These are phyloP conservation scores for Phanerochaete carnosa DNA, from an alignment of 768 basidiomycete genomes.

Conservation along the genomic window DNA sequence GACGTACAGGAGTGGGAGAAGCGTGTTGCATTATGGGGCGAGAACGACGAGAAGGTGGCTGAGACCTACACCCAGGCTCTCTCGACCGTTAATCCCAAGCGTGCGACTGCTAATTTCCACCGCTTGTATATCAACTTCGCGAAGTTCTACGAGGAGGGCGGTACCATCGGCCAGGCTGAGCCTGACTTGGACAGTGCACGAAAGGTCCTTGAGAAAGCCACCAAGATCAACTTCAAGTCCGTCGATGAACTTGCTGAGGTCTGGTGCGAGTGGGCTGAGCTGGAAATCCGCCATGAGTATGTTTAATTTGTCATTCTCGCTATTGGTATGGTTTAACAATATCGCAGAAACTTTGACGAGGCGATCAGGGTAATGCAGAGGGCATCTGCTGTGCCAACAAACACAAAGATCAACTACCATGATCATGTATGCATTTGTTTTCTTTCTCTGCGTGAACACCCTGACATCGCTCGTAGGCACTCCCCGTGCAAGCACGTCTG, in stretches of 20 bases:
- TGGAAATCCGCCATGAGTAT: slow-evolving; percentile 95
- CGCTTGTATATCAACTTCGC: slow-evolving; percentile 93
- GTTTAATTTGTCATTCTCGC: slow-evolving; percentile 26
- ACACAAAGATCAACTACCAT: slow-evolving; percentile 88
- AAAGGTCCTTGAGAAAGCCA: slow-evolving; percentile 91
- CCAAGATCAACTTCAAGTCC: slow-evolving; percentile 87
- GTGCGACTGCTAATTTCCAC: slow-evolving; percentile 88
- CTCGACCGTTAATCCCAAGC: slow-evolving; percentile 82
- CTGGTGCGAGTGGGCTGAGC: slow-evolving; percentile 99
- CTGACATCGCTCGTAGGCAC: slow-evolving; percentile 44
- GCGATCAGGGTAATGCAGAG: slow-evolving; percentile 95
- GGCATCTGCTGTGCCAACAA: slow-evolving; percentile 88
- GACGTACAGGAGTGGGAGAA: slow-evolving; percentile 99
- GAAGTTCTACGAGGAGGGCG: slow-evolving; percentile 97
- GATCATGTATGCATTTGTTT: slow-evolving; percentile 69
- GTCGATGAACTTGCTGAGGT: slow-evolving; percentile 98
- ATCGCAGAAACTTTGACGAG: slow-evolving; percentile 87
- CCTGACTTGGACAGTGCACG: slow-evolving; percentile 80
- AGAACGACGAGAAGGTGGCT: slow-evolving; percentile 92
- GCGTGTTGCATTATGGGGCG: slow-evolving; percentile 87
- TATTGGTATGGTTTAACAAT: slow-evolving; percentile 14
- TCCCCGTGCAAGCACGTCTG: slow-evolving; percentile 83
- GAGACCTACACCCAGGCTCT: slow-evolving; percentile 91
- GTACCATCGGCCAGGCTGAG: slow-evolving; percentile 74
- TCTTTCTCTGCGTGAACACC: slow-evolving; percentile 3